Evolutionary conservation across 345 rosid species (phyloP), one percentile per base, ranked within the genome.

Genomic region (Nasturtium officinale): DNA sequence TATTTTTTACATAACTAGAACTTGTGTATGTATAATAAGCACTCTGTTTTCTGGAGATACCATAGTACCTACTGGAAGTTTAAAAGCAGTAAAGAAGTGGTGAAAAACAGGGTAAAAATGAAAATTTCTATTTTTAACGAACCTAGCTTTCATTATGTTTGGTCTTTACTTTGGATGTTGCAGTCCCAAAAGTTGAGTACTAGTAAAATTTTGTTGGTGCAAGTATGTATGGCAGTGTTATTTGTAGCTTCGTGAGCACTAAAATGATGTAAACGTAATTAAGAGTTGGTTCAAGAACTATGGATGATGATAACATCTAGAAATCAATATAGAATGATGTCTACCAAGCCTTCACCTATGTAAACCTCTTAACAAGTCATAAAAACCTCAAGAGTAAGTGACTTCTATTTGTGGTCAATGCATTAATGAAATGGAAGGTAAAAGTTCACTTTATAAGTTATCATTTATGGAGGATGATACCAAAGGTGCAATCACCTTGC

Each of bases 1-100:
- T 9, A 15, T 57, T 29, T 28, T 56, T 40, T 32, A 29, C n/a
- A 38, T 20, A 5, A 58, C 54, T 38, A 51, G 5, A 58, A 5
- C 2, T 67, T 67, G 54, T 60, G 63, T 75, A 8, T 50, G 73
- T 59, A 21, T 56, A 65, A 21, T 56, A 65, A 74, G 15, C 67
- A 18, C 18, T 26, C 8, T 58, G 67, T 48, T 5, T 74, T 16
- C 37, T 35, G 16, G 51, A 35, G 66, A 57, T 57, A 13, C 9
- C 29, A 1, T 20, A 12, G 32, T 50, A 28, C 13, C 38, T 0
- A 10, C 16, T 20, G 43, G 25, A 32, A 17, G 9, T 33, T 57
- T 6, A 0, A 17, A 33, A 5, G 5, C 43, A 17, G 42, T 32
- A 33, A 17, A 10, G n/a, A 16, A 30, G 17, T 57, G 17, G 18